phyloP scores from a whole-genome alignment of 805 yeast species.

The Candida stauntonica region DNA sequence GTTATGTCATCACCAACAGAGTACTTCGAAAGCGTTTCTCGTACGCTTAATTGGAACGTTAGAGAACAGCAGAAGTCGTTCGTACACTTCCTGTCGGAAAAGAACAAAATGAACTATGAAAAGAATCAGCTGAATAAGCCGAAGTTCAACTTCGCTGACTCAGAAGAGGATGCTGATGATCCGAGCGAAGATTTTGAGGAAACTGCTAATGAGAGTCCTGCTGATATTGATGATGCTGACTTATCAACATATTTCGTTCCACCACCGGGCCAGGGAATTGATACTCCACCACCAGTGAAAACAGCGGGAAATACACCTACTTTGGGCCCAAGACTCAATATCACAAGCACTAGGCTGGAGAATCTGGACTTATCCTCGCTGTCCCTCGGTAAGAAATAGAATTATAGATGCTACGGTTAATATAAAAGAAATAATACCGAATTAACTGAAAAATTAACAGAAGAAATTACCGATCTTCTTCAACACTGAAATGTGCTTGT shows the following conservation, averaged over 20 bases:
- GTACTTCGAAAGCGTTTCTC: constrained; percentile 77
- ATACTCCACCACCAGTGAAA: constrained; percentile 21
- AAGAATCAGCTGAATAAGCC: constrained; percentile 23
- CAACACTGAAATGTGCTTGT: constrained; percentile 2
- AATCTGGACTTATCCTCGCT: constrained; percentile 7
- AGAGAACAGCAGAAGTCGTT: constrained; percentile 86
- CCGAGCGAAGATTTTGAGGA: constrained; percentile 20
- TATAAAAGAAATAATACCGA: not conserved
- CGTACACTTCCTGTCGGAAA: constrained; percentile 52
- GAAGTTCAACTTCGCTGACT: constrained; percentile 24
- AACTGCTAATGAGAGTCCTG: constrained; percentile 23
- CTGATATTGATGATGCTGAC: constrained; percentile 28
- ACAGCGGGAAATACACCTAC: constrained; percentile 18
- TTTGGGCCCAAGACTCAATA: constrained; percentile 14
- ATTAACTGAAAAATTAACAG: not conserved
- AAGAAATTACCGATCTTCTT: not conserved
- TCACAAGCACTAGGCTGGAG: constrained; percentile 5
- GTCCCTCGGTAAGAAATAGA: too few relatives aligned
- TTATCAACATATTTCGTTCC: constrained; percentile 25
- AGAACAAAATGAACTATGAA: constrained; percentile 46
- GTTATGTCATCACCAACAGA: constrained; percentile 71
- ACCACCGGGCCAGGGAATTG: constrained; percentile 24
- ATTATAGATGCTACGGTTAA: not conserved
- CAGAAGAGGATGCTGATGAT: constrained; percentile 21
- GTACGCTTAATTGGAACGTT: constrained; percentile 90